A percentile compares a stretch with the other conserved stretches of the same genome.
Evolutionary conservation across 2,329 filamentous ascomycete genomes (phyloP).

Genomic region (Cladobotryum protrusum): DNA sequence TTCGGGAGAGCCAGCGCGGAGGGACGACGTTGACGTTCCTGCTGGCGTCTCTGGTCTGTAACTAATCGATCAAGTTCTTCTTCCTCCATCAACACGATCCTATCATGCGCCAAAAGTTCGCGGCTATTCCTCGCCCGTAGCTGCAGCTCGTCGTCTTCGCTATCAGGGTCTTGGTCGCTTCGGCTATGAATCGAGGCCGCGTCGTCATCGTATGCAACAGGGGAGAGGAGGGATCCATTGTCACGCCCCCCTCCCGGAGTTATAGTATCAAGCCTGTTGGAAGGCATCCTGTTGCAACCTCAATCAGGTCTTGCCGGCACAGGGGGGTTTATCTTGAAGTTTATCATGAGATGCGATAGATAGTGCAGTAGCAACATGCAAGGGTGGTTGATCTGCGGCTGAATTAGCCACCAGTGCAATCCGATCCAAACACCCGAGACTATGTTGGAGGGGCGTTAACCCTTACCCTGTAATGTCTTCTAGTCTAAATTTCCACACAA

Average conservation of each 20-base stretch:
- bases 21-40: slow-evolving; percentile 45
- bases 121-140: slow-evolving; percentile 59
- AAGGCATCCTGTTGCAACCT: slow-evolving; percentile 14
- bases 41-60: slow-evolving; percentile 42
- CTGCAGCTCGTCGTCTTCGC: slow-evolving; percentile 66
- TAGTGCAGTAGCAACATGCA: background rate
- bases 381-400: slow-evolving; percentile 5
- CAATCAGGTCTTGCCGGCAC: slow-evolving; percentile 5
- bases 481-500: too few relatives aligned
- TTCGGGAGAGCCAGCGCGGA: slow-evolving; percentile 46
- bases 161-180: slow-evolving; percentile 69
- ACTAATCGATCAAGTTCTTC: slow-evolving; percentile 62
- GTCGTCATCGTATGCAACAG: slow-evolving; percentile 61
- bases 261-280: slow-evolving; percentile 17
- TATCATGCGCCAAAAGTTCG: slow-evolving; percentile 64
- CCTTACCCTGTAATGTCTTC: background rate
- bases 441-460: background rate
- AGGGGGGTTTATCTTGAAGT: background rate
- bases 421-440: background rate
- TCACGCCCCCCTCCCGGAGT: slow-evolving; percentile 21
- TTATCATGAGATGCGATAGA: slow-evolving; percentile 1
- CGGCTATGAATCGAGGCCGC: slow-evolving; percentile 59
- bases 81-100: slow-evolving; percentile 66
- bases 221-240: slow-evolving; percentile 51
- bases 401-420: slow-evolving; percentile 6